These are phyloP conservation scores for Cystofilobasidium bisporidii DNA, from an alignment of 768 basidiomycete genomes.

Conservation along the genomic window DNA sequence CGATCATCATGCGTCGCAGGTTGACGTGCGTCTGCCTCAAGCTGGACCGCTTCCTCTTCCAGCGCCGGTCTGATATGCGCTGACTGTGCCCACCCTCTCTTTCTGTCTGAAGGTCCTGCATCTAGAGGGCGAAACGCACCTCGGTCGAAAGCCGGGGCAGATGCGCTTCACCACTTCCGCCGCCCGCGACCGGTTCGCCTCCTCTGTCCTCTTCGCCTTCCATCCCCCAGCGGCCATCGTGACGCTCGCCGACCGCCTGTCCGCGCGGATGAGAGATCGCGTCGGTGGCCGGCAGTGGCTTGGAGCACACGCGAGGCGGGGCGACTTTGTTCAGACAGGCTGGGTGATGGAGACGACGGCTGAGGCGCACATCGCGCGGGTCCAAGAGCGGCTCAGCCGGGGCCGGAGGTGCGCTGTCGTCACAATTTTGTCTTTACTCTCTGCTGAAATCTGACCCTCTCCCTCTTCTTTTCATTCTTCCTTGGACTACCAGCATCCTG, in stretches of 20 bases:
- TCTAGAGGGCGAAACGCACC: constrained; percentile 32
- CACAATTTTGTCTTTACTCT: background rate
- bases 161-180: constrained; percentile 1
- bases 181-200: background rate
- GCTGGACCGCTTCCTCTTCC: too few relatives aligned
- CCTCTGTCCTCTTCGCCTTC: background rate
- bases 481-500: too few relatives aligned
- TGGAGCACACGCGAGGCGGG: background rate
- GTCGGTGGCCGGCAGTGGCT: constrained; percentile 1
- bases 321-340: background rate
- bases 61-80: too few relatives aligned
- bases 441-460: background rate
- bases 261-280: background rate
- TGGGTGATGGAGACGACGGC: constrained; percentile 11
- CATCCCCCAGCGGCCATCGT: background rate
- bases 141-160: constrained; percentile 1
- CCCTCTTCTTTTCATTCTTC: background rate
- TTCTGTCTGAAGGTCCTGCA: background rate
- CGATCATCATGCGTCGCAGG: constrained; percentile 39
- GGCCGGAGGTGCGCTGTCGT: background rate
- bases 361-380: background rate
- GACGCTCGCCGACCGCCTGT: background rate
- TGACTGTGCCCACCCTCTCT: too few relatives aligned
- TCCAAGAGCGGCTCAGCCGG: background rate
- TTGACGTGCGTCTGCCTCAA: constrained; percentile 36